Evolutionary conservation across 805 yeast species (phyloP), one percentile per base, ranked within the genome.

Genomic region (Candida dajiaensis): DNA sequence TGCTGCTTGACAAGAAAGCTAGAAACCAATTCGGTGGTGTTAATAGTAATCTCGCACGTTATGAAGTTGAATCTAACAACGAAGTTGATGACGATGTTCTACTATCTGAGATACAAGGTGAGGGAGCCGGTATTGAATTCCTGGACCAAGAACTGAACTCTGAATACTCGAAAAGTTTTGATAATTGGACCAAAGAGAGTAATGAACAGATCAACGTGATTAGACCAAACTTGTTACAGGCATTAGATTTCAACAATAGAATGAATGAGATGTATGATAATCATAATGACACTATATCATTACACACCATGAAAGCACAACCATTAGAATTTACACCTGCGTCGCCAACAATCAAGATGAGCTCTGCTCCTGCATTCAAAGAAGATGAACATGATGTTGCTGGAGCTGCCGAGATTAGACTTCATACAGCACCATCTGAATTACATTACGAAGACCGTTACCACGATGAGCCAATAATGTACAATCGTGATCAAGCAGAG

Each of bases 21-120:
- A 55, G 64, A 49, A 60, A 57, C 29, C 44, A 49, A 12, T 54
- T 33, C 16, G 36, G 20, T 33, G 23, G 23, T 19, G 19, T 20
- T 8, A 20, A 36, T 13, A 36, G 16, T 13, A 36, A 36, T 16
- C 16, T 36, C 4, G 39, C 25, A 4, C n/a, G 22, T 13, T 36
- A 19, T 36, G 39, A 36, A 36, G 48, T 52, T 4, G 55, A 49
- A 11, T 53, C 48, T 26, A 45, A 55, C 38, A 41, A 46, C n/a
- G 63, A 59, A 38, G 38, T 47, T 4, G 53, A 58, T 29, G 62
- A 57, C 42, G 58, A 54, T 4, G 56, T 57, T 31, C 43, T 59
- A 12, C 26, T 50, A 40, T 44, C 44, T 18, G 53, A 49, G 3
- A n/a, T 52, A 36, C 25, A 29, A 19, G 21, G n/a, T 13, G 38